These are phyloP conservation scores for Sarocladium kiliense DNA, from an alignment of 2,329 filamentous ascomycete species.

Conservation along the genomic window DNA sequence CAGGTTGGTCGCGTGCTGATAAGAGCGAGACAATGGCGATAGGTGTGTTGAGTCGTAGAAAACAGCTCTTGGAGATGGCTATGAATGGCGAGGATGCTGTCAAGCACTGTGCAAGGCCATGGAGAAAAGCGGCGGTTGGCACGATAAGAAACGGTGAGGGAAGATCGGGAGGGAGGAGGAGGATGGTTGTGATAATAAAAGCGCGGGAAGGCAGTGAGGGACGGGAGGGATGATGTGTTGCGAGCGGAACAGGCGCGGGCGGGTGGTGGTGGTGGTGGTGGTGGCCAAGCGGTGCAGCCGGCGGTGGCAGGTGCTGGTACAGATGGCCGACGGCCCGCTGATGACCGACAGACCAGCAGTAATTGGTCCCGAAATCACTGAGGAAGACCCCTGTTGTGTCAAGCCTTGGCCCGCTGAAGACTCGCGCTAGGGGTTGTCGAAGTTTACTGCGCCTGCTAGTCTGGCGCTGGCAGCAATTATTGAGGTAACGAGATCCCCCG, in stretches of 20 bases:
- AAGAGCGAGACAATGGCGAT: neutral
- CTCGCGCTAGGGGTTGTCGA: too few species aligned
- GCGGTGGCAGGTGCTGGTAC: neutral
- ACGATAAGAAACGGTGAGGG: neutral
- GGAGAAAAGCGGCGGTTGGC: neutral
- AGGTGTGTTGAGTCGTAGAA: neutral
- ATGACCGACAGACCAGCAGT: constrained; percentile 1
- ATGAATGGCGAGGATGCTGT: neutral
- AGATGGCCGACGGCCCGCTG: neutral
- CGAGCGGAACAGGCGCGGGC: neutral
- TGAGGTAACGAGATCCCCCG: too few species aligned
- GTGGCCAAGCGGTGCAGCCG: neutral
- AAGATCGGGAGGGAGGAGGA: neutral
- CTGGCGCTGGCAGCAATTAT: too few species aligned
- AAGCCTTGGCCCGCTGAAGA: too few species aligned
- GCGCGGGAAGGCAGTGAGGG: neutral
- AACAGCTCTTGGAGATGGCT: neutral
- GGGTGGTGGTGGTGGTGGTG: neutral
- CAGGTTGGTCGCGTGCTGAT: constrained; percentile 6
- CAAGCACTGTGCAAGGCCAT: neutral
- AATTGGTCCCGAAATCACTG: neutral
- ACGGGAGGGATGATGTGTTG: neutral
- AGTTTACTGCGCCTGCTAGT: too few species aligned
- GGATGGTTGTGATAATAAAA: constrained; percentile 4
- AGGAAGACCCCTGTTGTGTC: neutral